A percentile compares a stretch with the other conserved stretches of the same genome.
Conservation (phyloP, 371 early-diverging fungal species). For the Mucor lusitanicus region DNA sequence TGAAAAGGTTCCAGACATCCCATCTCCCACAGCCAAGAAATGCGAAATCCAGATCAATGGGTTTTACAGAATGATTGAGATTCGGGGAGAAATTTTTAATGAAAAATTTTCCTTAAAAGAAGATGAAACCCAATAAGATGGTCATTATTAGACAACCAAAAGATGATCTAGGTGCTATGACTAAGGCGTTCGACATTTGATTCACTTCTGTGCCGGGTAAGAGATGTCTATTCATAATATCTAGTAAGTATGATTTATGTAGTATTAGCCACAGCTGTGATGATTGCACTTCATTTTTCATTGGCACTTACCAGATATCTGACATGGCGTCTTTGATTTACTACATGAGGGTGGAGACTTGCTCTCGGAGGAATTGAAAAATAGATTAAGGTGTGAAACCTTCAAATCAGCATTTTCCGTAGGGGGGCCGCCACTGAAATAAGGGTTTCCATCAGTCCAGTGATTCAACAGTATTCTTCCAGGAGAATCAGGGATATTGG, state of each 20-base stretch:
- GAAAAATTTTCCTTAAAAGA: background rate
- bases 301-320: slow-evolving; percentile 19
- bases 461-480: slow-evolving; percentile 44
- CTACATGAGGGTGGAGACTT: background rate
- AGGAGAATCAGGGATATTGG: slow-evolving; percentile 35
- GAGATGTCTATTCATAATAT: slow-evolving; percentile 23
- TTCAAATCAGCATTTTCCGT: slow-evolving; percentile 23
- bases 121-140: background rate
- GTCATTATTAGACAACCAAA: background rate
- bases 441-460: slow-evolving; percentile 52
- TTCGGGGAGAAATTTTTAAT: background rate
- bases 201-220: slow-evolving; percentile 12
- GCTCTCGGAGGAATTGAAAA: slow-evolving; percentile 41
- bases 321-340: slow-evolving; percentile 20
- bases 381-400: slow-evolving; percentile 39
- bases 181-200: background rate
- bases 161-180: background rate
- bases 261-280: background rate
- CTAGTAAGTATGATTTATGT: slow-evolving; percentile 3
- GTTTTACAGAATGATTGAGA: background rate
- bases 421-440: slow-evolving; percentile 38
- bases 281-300: background rate
- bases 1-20: background rate
- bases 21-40: background rate
- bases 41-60: background rate